These are phyloP conservation scores for Cicer cuneatum DNA, from an alignment of 306 rosid species.

Conservation along the genomic window DNA sequence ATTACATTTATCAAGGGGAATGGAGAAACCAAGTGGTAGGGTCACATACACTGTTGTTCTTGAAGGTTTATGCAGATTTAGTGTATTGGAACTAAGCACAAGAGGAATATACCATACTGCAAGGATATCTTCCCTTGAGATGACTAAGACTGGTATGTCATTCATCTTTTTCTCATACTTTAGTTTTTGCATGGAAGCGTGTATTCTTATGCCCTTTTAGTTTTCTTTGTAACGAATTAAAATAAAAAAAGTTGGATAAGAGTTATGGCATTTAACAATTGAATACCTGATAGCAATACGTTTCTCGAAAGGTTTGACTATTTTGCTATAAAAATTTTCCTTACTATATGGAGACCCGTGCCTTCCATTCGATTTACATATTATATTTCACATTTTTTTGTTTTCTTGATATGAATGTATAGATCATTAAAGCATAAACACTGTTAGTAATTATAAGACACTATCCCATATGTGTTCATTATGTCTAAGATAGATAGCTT, in stretches of 20 bases:
- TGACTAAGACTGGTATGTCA: too few relatives aligned
- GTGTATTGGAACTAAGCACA: too few relatives aligned
- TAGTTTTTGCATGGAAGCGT: conserved; percentile 11
- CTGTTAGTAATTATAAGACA: conserved; percentile 26
- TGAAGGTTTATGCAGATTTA: too few relatives aligned
- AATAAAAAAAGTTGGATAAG: too few relatives aligned
- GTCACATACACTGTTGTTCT: too few relatives aligned
- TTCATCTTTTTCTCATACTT: conserved; percentile 13
- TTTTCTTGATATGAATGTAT: conserved; percentile 30
- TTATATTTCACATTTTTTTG: conserved; percentile 19
- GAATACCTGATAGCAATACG: not conserved
- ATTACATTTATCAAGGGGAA: too few relatives aligned
- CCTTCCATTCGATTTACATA: conserved; percentile 11
- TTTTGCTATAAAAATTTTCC: not conserved
- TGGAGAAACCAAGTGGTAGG: too few relatives aligned
- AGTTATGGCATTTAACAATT: too few relatives aligned
- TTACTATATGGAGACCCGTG: conserved; percentile 5
- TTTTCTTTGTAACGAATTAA: conserved; percentile 4
- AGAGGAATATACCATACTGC: too few relatives aligned
- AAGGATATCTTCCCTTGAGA: too few relatives aligned
- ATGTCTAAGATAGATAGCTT: not conserved
- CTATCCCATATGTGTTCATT: conserved; percentile 10
- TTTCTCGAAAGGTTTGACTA: conserved; percentile 15
- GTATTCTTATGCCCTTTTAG: not conserved
- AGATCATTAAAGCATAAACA: conserved; percentile 25